Percentiles rank a stretch among this genome's conserved stretches.
Conservation (phyloP, 768 basidiomycete genomes). For the Podaxis pistillaris region DNA sequence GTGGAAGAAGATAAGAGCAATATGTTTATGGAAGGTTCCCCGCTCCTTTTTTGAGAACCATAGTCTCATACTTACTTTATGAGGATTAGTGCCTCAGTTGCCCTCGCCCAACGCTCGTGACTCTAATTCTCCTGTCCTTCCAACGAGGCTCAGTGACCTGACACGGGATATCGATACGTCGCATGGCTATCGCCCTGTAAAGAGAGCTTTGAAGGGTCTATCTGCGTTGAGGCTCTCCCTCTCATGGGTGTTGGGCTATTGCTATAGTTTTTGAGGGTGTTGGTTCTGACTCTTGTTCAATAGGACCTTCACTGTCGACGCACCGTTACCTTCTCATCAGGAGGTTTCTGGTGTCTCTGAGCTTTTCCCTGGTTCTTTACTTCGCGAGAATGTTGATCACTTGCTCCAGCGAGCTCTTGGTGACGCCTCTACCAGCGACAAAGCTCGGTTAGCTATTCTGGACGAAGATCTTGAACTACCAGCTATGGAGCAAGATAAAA, state of each 20-base stretch:
- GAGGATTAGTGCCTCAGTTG: slow-evolving; percentile 50
- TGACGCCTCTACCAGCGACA: not conserved
- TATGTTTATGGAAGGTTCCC: slow-evolving; percentile 57
- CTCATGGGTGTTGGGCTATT: slow-evolving; percentile 60
- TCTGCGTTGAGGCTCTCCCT: slow-evolving; percentile 57
- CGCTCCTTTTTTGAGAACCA: not conserved
- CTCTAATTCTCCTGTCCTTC: slow-evolving; percentile 30
- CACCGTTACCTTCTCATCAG: slow-evolving; percentile 11
- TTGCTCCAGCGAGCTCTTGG: not conserved
- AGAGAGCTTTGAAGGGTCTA: slow-evolving; percentile 52
- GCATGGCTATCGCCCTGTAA: slow-evolving; percentile 35
- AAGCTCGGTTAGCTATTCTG: not conserved
- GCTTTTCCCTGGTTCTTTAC: not conserved
- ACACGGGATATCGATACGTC: not conserved
- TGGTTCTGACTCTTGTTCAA: not conserved
- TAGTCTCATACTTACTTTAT: not conserved
- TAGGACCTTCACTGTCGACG: slow-evolving; percentile 11
- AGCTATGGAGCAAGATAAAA: not conserved
- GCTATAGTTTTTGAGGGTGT: not conserved
- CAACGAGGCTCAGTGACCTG: slow-evolving; percentile 17
- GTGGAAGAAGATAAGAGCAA: slow-evolving; percentile 52
- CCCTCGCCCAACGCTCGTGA: slow-evolving; percentile 50
- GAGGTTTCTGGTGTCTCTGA: slow-evolving; percentile 7
- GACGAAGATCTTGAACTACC: slow-evolving; percentile 3
- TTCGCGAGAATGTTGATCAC: not conserved